A percentile compares a stretch with the other conserved stretches of the same genome.
These are phyloP conservation scores for Blastocystis sp. DNA, from an alignment of 352 stramenopile species.

Conservation along the genomic window DNA sequence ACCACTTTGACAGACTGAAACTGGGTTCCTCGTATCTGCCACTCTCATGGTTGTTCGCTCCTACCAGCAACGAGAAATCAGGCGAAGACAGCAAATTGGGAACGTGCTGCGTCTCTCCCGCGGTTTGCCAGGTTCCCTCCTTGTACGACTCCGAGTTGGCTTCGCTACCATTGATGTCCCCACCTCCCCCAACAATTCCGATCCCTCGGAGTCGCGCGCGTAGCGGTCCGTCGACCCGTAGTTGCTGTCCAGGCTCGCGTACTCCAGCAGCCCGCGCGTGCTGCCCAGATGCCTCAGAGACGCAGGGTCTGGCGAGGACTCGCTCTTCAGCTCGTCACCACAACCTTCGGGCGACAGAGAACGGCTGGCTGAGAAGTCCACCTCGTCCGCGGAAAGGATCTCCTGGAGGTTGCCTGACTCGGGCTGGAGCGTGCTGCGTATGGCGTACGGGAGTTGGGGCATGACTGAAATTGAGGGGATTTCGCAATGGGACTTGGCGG, in stretches of 20 bases:
- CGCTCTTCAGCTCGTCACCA: background rate
- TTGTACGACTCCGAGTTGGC: background rate
- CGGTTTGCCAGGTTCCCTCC: background rate
- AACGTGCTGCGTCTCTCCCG: background rate
- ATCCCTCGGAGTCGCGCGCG: background rate
- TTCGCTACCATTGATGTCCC: background rate
- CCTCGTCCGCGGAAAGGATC: slow-evolving; percentile 42
- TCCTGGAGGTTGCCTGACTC: background rate
- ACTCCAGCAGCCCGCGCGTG: background rate
- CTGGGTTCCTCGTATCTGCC: too few species aligned
- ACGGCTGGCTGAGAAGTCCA: background rate
- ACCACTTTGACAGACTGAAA: slow-evolving; percentile 1
- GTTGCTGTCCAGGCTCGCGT: background rate
- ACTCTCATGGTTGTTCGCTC: background rate
- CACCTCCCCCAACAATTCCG: background rate
- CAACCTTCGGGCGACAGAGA: background rate
- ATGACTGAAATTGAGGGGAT: background rate
- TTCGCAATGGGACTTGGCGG: background rate
- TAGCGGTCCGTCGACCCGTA: background rate
- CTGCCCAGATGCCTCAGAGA: background rate
- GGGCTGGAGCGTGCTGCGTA: background rate
- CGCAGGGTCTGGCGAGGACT: background rate
- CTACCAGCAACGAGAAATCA: background rate
- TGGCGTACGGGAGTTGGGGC: background rate
- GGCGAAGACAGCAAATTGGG: slow-evolving; percentile 12